Conservation (phyloP, 179 eudicot species). For the Silene vulgaris region DNA sequence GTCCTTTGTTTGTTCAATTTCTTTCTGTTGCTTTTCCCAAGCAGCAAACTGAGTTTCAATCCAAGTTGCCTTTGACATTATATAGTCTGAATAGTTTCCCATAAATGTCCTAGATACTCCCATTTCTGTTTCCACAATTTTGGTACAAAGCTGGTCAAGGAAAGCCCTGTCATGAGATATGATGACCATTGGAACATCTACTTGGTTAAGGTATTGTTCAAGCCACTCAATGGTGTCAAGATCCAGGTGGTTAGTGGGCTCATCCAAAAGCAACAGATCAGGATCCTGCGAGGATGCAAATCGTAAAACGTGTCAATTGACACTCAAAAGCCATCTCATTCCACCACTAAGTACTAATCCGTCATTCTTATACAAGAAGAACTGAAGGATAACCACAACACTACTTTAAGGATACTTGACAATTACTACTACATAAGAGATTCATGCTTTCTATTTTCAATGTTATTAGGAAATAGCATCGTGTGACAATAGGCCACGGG, state of each 20-base stretch:
- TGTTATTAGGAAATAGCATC: background rate
- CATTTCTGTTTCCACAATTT: constrained; percentile 98
- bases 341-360: background rate
- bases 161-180: constrained; percentile 99
- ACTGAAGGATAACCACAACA: background rate
- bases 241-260: constrained; percentile 98
- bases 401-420: background rate
- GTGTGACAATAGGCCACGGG: too few species aligned
- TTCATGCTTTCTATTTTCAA: background rate
- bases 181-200: constrained; percentile 91
- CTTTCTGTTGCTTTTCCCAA: constrained; percentile 97
- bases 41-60: constrained; percentile 86
- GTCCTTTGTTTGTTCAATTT: constrained; percentile 79
- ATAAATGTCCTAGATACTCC: constrained; percentile 80
- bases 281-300: constrained; percentile 59
- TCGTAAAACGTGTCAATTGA: constrained; percentile 13
- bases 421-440: background rate
- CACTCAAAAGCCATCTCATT: constrained; percentile 11
- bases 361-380: background rate
- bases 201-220: constrained; percentile 71
- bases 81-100: constrained; percentile 84
- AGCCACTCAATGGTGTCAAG: constrained; percentile 98
- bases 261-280: constrained; percentile 88
- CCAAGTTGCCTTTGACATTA: constrained; percentile 80
- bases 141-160: constrained; percentile 94